Percentiles rank a stretch among this genome's conserved stretches.
phyloP scores from a whole-genome alignment of 1,284 basidiomycete species.

The Boletus smithii region DNA sequence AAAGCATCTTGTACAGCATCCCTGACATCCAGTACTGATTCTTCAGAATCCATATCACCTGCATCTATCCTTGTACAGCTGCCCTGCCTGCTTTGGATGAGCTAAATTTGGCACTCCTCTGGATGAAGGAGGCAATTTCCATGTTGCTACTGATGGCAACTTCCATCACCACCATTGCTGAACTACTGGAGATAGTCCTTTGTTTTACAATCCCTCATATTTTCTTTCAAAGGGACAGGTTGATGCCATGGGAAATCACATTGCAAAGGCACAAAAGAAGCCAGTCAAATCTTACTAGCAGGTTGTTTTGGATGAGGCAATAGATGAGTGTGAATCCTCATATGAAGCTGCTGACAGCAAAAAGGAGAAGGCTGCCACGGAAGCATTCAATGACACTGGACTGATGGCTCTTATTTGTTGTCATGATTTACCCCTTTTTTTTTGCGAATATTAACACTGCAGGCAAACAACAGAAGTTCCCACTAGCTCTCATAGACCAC shows the following conservation, averaged over 20 bases:
- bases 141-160: constrained; percentile 4
- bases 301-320: not conserved
- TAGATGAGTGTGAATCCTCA: not conserved
- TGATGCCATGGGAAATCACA: not conserved
- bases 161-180: constrained; percentile 4
- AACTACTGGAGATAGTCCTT: not conserved
- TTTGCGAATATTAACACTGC: not conserved
- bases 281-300: too few species aligned
- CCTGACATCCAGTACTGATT: too few species aligned
- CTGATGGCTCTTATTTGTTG: not conserved
- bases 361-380: not conserved
- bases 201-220: not conserved
- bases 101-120: not conserved
- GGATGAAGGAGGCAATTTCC: not conserved
- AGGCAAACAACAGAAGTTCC: constrained; percentile 33
- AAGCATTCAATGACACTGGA: constrained; percentile 16
- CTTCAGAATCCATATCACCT: too few species aligned
- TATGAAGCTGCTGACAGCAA: not conserved
- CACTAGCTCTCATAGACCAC: constrained; percentile 30
- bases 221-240: constrained; percentile 1
- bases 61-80: not conserved
- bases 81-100: constrained; percentile 2
- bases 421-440: not conserved
- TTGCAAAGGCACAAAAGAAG: not conserved
- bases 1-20: not conserved